A percentile compares a stretch with the other conserved stretches of the same genome.
Conservation (phyloP, 1,284 basidiomycete genomes). For the Ganoderma lucidum region DNA sequence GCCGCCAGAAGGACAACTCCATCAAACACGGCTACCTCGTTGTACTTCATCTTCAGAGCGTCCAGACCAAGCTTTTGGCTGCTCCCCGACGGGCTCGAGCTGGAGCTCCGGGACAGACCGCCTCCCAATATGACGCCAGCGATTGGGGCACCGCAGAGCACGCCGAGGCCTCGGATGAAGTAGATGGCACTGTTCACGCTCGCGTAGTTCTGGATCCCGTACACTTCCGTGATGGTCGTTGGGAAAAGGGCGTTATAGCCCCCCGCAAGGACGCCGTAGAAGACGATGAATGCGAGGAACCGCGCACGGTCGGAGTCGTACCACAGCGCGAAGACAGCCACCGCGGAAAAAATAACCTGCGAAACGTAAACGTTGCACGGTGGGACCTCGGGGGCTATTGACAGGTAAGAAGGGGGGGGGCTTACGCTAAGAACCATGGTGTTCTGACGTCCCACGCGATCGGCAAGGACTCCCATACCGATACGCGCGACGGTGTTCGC, state of each 20-base stretch:
- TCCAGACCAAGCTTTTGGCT: constrained; percentile 22
- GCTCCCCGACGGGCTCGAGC: constrained; percentile 6
- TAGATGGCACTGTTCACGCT: constrained; percentile 51
- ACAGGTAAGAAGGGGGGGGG: constrained; percentile 8
- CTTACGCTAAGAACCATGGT: constrained; percentile 51
- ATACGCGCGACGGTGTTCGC: constrained; percentile 54
- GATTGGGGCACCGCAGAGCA: constrained; percentile 50
- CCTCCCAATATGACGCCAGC: constrained; percentile 52
- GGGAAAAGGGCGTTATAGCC: constrained; percentile 54
- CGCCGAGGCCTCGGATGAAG: constrained; percentile 51
- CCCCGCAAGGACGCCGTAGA: constrained; percentile 51
- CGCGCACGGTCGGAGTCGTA: constrained; percentile 45
- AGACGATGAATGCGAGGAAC: constrained; percentile 48
- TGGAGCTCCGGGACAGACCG: constrained; percentile 37
- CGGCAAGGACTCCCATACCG: constrained; percentile 52
- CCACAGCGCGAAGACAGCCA: constrained; percentile 50
- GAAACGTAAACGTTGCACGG: constrained; percentile 3
- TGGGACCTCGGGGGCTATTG: neutral
- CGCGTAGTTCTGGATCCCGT: constrained; percentile 51
- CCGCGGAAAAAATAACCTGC: constrained; percentile 49
- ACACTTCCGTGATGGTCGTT: constrained; percentile 52
- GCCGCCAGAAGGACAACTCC: constrained; percentile 48
- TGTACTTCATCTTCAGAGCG: constrained; percentile 44
- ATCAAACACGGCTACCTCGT: constrained; percentile 50
- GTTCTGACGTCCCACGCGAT: constrained; percentile 53